Conservation (phyloP, 1,284 basidiomycete genomes). For the Tylopilus sp. region DNA sequence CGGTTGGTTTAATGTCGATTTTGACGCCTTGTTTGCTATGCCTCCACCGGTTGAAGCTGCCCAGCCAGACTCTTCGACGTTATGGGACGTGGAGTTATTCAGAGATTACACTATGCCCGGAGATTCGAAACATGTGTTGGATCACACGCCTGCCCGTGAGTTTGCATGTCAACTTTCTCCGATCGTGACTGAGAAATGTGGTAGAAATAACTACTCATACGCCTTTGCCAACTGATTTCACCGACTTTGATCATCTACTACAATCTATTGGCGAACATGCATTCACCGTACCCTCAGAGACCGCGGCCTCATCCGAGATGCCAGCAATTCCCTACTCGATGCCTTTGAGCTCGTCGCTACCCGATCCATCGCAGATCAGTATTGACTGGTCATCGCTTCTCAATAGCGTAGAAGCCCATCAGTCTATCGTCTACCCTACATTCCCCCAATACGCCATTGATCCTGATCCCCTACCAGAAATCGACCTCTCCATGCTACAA, state of each 20-base stretch:
- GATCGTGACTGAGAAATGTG: background rate
- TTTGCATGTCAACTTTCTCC: background rate
- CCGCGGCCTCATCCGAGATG: background rate
- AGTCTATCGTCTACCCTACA: background rate
- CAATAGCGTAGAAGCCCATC: background rate
- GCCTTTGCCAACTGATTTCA: constrained; percentile 1
- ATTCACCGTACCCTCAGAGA: background rate
- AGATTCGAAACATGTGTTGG: background rate
- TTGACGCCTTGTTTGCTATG: constrained; percentile 31
- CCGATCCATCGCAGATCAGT: background rate
- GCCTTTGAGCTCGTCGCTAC: background rate
- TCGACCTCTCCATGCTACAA: constrained; percentile 36
- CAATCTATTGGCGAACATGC: constrained; percentile 12
- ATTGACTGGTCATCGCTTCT: constrained; percentile 29
- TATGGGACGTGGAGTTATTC: constrained; percentile 37
- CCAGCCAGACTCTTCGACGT: constrained; percentile 21
- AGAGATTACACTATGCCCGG: constrained; percentile 24
- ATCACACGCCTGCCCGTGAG: background rate
- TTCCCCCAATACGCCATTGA: background rate
- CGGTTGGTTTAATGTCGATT: constrained; percentile 36
- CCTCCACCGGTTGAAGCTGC: constrained; percentile 26
- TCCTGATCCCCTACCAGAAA: constrained; percentile 20
- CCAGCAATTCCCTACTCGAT: background rate
- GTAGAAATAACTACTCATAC: constrained; percentile 1
- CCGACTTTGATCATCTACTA: constrained; percentile 14